Evolutionary conservation across 768 basidiomycete species (phyloP).

Genomic region (Guyanaporus albipodus): DNA sequence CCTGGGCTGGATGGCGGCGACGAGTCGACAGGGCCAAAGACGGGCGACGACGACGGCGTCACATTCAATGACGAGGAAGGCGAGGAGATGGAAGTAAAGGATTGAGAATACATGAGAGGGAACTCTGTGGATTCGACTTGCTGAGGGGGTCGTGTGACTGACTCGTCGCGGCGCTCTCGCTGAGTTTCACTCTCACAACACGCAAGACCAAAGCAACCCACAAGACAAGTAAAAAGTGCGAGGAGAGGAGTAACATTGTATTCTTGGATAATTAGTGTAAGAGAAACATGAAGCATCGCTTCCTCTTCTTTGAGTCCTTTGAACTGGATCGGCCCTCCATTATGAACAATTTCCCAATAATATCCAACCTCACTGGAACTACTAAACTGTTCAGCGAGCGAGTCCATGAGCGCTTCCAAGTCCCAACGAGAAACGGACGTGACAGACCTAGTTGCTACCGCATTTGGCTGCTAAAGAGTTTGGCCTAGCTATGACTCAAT

Average conservation of each 20-base stretch:
- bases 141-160: slow-evolving; percentile 10
- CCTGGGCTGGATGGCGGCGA: slow-evolving; percentile 35
- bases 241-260: too few relatives aligned
- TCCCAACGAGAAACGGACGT: neutral
- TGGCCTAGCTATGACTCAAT: too few relatives aligned
- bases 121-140: neutral
- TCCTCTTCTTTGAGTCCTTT: neutral
- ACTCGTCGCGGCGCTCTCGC: neutral
- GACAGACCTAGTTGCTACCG: slow-evolving; percentile 18
- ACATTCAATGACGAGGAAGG: slow-evolving; percentile 23
- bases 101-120: slow-evolving; percentile 11
- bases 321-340: neutral
- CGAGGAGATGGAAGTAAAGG: neutral
- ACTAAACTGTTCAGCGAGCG: neutral
- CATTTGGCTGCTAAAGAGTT: slow-evolving; percentile 9
- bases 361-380: neutral
- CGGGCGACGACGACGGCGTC: slow-evolving; percentile 52
- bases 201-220: too few relatives aligned
- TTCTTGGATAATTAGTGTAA: too few relatives aligned
- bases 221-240: too few relatives aligned
- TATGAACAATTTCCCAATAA: slow-evolving; percentile 1
- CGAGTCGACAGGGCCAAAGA: slow-evolving; percentile 34
- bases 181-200: too few relatives aligned
- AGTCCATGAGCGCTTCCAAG: neutral
- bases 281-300: too few relatives aligned